phyloP scores from a whole-genome alignment of 2,329 filamentous ascomycete genomes.

The Sporothrix pallida region DNA sequence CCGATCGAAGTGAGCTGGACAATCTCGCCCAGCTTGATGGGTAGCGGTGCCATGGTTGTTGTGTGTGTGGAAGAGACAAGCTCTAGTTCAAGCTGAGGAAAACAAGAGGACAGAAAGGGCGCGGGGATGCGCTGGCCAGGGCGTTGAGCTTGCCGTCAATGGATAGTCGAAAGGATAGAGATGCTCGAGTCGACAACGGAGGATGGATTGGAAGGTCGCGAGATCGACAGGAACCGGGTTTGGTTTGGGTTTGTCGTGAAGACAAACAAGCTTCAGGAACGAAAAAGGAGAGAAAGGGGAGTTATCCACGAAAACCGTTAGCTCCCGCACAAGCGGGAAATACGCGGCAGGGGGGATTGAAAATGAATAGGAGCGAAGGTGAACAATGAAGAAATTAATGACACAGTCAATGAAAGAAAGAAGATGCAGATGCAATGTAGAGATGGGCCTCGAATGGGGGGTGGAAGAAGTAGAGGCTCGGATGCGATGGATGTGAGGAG shows the following conservation, averaged over 20 bases:
- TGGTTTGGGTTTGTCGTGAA: not conserved
- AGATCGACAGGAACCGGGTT: conserved; percentile 13
- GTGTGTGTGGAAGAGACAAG: conserved; percentile 27
- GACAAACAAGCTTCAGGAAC: conserved; percentile 20
- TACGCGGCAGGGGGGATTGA: conserved; percentile 10
- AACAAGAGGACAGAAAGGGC: not conserved
- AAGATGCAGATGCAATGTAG: not conserved
- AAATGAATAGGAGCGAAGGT: conserved; percentile 18
- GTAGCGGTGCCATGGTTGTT: conserved; percentile 47
- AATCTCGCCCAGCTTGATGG: conserved; percentile 52
- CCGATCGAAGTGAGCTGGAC: conserved; percentile 49
- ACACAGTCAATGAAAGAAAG: conserved; percentile 35
- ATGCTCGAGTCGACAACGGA: not conserved
- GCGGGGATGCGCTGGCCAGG: conserved; percentile 29
- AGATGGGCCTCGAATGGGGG: conserved; percentile 28
- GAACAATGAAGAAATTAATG: conserved; percentile 31
- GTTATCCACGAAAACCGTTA: conserved; percentile 19
- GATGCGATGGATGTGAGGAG: conserved; percentile 32
- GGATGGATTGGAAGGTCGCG: not conserved
- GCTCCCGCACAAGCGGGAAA: conserved; percentile 35
- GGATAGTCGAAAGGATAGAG: conserved; percentile 4
- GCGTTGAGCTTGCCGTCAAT: conserved; percentile 5
- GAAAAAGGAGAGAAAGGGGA: conserved; percentile 17
- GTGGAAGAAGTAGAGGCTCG: conserved; percentile 30
- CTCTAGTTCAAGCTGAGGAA: conserved; percentile 14